phyloP scores from a whole-genome alignment of 164 flowering plant species.

The Vitis riparia region DNA sequence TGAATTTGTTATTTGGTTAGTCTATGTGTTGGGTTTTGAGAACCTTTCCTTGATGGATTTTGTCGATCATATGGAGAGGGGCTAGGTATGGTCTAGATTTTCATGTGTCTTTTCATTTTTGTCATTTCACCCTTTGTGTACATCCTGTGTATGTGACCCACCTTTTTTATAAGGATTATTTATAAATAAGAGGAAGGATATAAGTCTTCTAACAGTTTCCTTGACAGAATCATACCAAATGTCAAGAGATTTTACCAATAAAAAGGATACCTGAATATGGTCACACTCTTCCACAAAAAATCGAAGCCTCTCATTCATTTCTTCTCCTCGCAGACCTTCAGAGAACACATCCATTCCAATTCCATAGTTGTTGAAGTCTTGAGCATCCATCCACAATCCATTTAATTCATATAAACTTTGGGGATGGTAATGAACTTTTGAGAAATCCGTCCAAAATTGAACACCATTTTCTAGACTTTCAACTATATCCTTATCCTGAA shows the following conservation, averaged over 20 bases:
- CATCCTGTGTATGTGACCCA: neutral
- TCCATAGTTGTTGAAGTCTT: slow-evolving; percentile 74
- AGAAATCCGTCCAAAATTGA: slow-evolving; percentile 88
- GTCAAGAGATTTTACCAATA: neutral
- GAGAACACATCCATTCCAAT: slow-evolving; percentile 70
- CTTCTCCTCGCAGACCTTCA: slow-evolving; percentile 60
- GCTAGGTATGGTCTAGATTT: no score
- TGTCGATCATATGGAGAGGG: no score
- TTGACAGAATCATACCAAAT: neutral
- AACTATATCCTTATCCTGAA: slow-evolving; percentile 65
- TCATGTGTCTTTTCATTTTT: no score
- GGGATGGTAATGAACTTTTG: slow-evolving; percentile 95
- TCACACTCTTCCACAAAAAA: slow-evolving; percentile 95
- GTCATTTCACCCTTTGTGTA: no score
- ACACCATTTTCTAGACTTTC: slow-evolving; percentile 62
- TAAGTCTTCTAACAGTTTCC: neutral
- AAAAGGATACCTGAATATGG: slow-evolving; percentile 67
- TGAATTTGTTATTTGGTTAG: no score
- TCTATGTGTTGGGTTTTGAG: no score
- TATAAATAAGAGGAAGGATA: no score
- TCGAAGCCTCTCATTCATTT: slow-evolving; percentile 80
- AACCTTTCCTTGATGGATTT: no score
- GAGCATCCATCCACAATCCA: slow-evolving; percentile 59
- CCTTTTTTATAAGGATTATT: neutral
- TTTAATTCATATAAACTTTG: slow-evolving; percentile 74